Evolutionary conservation across 257 asterid species (phyloP), one percentile per base, ranked within the genome.

Genomic region (Jacaranda copaia): DNA sequence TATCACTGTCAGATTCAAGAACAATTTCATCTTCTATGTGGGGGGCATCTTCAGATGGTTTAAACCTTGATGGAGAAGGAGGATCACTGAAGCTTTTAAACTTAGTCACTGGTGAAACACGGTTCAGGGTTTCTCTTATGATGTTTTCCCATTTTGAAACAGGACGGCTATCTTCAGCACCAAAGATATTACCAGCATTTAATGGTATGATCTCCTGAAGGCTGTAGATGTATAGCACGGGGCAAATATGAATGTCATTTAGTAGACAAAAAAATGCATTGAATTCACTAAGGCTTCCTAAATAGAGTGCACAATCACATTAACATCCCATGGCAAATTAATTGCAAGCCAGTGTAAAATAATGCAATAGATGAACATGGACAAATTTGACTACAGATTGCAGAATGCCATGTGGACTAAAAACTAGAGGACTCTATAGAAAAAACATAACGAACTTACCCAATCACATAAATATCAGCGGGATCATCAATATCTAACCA

Each of bases 161-260:
- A 56, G 98, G 97, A 35, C 93, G 94, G 84, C 59, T 87, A 82
- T 94, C 98, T 88, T 94, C 97, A 86, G 97, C 91, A 58, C 97
- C 97, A 82, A 94, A 89, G 78, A 94, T 88, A 76, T 94, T 94
- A 38, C 96, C 97, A 70, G 97, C 94, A 85, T 90, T 92, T 84
- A 94, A 75, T 61, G 98, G 98, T 79, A 94, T 90, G 70, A 94
- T 84, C 89, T 94, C 98, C 93, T 94, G 98, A 81, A 94, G 84
- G 71, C 98, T 94, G 84, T 43, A 78, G 69, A 77, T 59, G 80
- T 6, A 80, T 69, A 74, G 80, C 45, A 78, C 18, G 61, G 32
- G 35, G 75, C 67, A 65, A 59, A 42, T 55, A 16, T 1, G 48
- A 63, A 11, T 48, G 57, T 46, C 7, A 55, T 55, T 42, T 40